These are phyloP conservation scores for Herpetomonas samuelpessoai DNA, from an alignment of 208 protist genomes.

Conservation along the genomic window DNA sequence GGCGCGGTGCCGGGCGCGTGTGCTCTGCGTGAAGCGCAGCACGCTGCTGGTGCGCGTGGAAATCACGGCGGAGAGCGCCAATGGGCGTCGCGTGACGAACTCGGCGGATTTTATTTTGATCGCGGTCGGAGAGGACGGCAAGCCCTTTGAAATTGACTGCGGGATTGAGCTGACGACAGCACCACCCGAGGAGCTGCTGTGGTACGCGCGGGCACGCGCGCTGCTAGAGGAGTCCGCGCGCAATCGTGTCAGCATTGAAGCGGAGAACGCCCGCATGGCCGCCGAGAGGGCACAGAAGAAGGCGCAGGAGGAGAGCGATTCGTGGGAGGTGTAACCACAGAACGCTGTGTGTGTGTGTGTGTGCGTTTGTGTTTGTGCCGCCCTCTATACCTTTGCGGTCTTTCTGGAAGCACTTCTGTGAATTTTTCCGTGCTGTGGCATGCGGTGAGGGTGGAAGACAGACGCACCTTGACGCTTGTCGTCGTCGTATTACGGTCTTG, in stretches of 20 bases:
- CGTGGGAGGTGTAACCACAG: too few relatives aligned
- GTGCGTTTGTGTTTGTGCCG: too few relatives aligned
- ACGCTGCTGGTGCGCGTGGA: constrained; percentile 32
- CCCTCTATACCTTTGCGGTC: too few relatives aligned
- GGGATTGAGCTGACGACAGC: constrained; percentile 37
- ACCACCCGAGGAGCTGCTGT: constrained; percentile 19
- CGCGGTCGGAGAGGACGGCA: constrained; percentile 17
- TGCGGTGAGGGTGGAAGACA: too few relatives aligned
- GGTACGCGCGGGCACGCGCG: constrained; percentile 20
- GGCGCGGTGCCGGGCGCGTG: constrained; percentile 27
- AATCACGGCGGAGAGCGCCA: constrained; percentile 17
- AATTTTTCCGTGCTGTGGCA: too few relatives aligned
- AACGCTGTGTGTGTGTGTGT: too few relatives aligned
- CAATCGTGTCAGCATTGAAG: neutral
- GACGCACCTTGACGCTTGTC: too few relatives aligned
- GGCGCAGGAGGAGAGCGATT: neutral
- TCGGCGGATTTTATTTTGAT: constrained; percentile 43
- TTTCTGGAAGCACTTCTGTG: too few relatives aligned
- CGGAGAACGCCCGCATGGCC: neutral
- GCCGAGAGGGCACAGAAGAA: neutral
- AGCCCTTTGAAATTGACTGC: constrained; percentile 19
- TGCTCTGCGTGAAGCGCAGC: constrained; percentile 34
- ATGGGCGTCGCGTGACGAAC: constrained; percentile 27
- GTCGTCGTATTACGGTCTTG: too few relatives aligned
- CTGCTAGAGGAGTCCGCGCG: constrained; percentile 8